Base-by-base conservation (phyloP, 148 eudicot species). In the Beta vulgaris region DNA sequence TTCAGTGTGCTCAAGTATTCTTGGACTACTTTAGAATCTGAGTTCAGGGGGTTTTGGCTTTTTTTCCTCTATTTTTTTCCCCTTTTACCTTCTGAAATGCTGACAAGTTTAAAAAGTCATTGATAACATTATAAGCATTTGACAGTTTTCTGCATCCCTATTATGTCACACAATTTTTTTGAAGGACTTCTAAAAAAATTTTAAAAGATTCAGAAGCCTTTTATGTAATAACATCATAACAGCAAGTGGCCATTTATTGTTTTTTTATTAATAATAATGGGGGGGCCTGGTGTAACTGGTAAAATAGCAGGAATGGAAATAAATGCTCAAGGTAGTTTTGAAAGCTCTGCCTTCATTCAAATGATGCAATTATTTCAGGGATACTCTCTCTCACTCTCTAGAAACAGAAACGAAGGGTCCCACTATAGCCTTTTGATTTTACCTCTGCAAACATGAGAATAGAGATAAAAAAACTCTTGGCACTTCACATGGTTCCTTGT, bases 291-390 rank as follows among this genome's bases (percentile, higher is more conserved):
- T 3, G 61, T n/a, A n/a, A n/a, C n/a, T n/a, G n/a, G n/a, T 3
- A 29, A n/a, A 42, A 54, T 10, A 53, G 39, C 15, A 32, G 65
- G 29, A 37, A 35, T 42, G 6, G 68, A 14, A 59, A 59, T 74
- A 69, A 79, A 79, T 79, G 72, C 81, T 26, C 71, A 71, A 78
- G 75, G 71, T 16, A 43, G 37, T 7, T 32, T 73, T 63, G 55
- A 64, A 65, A 72, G 67, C 42, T 57, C 68, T 42, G 69, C 59
- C 57, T 73, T 67, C 66, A 73, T 35, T 73, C 77, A 79, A 77
- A 73, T 79, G 74, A 68, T 59, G 78, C 70, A 79, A 73, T 79
- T 34, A 58, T 67, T 77, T 79, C 82, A 79, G 78, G 54, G 64
- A 53, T 66, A 16, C 15, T 46, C 68, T 59, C 42, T 44, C 31